Percentiles rank a stretch among this genome's conserved stretches.
Conservation (phyloP, 306 rosid species). For the Casuarina cunninghamiana region DNA sequence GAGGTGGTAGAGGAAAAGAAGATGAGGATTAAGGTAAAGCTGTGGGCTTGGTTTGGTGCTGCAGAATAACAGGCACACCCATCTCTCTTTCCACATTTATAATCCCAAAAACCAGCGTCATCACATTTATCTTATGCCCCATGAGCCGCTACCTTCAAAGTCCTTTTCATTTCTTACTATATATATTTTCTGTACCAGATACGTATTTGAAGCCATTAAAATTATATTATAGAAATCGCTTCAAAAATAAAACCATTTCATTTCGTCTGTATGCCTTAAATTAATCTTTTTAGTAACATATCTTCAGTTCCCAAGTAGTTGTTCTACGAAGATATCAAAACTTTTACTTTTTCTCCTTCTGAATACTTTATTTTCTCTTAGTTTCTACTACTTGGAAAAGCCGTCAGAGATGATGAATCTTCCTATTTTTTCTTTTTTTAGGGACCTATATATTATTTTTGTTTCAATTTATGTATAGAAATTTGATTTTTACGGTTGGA, state of each 20-base stretch:
- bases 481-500: too few relatives aligned
- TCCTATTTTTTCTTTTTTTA: too few relatives aligned
- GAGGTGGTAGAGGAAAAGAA: not conserved
- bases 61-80: constrained; percentile 24
- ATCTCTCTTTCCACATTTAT: constrained; percentile 41
- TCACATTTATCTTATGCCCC: constrained; percentile 39
- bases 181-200: not conserved
- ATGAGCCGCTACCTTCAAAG: constrained; percentile 12
- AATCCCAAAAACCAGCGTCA: constrained; percentile 49
- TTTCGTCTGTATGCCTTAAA: not conserved
- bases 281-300: not conserved
- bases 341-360: not conserved
- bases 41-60: constrained; percentile 32
- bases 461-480: too few relatives aligned
- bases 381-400: too few relatives aligned
- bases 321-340: not conserved
- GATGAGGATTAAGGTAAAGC: constrained; percentile 17
- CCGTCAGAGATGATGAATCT: too few relatives aligned
- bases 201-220: too few relatives aligned
- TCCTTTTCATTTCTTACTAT: constrained; percentile 5
- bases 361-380: not conserved
- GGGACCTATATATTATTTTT: too few relatives aligned
- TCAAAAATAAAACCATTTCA: too few relatives aligned
- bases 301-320: not conserved
- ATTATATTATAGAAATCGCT: too few relatives aligned